phyloP scores from a whole-genome alignment of 495 filamentous ascomycete species.

The Aspergillus avenaceus region DNA sequence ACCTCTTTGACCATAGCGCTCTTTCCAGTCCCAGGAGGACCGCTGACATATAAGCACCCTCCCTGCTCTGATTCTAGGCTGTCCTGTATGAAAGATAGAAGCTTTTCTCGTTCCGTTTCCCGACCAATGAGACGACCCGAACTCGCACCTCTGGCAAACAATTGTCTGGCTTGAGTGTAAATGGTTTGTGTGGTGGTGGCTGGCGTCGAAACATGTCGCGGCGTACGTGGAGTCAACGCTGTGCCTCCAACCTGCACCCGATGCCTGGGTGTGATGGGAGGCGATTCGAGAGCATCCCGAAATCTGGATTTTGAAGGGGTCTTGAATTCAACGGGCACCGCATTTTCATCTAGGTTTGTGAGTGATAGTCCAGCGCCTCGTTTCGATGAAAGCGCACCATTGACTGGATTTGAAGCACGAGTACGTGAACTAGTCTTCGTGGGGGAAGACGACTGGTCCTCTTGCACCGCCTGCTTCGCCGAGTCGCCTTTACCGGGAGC shows the following conservation, averaged over 20 bases:
- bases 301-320: constrained; percentile 65
- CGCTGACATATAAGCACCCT: constrained; percentile 93
- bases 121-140: constrained; percentile 78
- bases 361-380: neutral
- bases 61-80: constrained; percentile 56
- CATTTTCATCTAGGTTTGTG: constrained; percentile 26
- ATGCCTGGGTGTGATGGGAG: constrained; percentile 66
- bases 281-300: constrained; percentile 58
- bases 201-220: constrained; percentile 53
- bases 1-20: constrained; percentile 86
- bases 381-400: constrained; percentile 20
- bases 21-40: constrained; percentile 94
- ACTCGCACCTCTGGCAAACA: constrained; percentile 76
- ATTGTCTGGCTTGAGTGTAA: constrained; percentile 80
- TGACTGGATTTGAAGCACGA: constrained; percentile 28
- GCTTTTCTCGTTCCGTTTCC: constrained; percentile 69
- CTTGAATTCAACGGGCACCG: constrained; percentile 32
- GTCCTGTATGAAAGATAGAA: constrained; percentile 64
- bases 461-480: constrained; percentile 27
- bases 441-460: constrained; percentile 26
- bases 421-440: constrained; percentile 30
- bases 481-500: constrained; percentile 12
- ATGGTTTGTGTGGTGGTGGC: constrained; percentile 57
- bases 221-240: constrained; percentile 60
- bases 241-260: constrained; percentile 59